phyloP scores from a whole-genome alignment of 2,329 filamentous ascomycete genomes.

The Aspergillus thermomutatus region DNA sequence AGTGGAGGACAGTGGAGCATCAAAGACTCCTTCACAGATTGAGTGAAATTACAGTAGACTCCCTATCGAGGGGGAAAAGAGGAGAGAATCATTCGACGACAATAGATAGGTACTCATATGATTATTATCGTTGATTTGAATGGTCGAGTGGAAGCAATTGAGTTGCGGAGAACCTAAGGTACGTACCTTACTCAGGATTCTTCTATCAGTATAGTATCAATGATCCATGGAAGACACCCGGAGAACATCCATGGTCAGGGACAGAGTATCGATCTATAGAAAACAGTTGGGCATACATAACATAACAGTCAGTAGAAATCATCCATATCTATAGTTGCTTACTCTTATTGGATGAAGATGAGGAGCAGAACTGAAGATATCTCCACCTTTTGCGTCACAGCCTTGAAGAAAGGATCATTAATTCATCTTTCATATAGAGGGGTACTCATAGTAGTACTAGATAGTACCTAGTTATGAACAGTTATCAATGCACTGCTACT shows the following conservation, averaged over 20 bases:
- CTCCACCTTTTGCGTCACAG: background rate
- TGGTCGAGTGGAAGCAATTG: background rate
- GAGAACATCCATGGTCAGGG: constrained; percentile 7
- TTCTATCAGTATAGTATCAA: too few species aligned
- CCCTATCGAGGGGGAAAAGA: background rate
- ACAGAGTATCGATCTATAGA: background rate
- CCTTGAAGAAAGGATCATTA: background rate
- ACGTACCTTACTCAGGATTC: too few species aligned
- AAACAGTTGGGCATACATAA: background rate
- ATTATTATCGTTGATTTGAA: background rate
- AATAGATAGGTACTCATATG: too few species aligned
- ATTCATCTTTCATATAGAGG: background rate
- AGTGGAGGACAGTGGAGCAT: background rate
- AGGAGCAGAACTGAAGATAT: background rate
- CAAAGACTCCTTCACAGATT: background rate
- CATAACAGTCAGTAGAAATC: background rate
- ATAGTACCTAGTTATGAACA: background rate
- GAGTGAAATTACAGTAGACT: background rate
- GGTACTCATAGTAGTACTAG: background rate
- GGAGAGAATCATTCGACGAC: background rate
- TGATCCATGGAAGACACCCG: background rate
- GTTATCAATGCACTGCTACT: background rate
- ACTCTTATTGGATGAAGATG: background rate
- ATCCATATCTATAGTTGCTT: background rate
- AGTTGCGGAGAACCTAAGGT: background rate